Percentiles rank a stretch among this genome's conserved stretches.
Conservation (phyloP, 352 stramenopile genomes). For the Phytophthora palmivora region DNA sequence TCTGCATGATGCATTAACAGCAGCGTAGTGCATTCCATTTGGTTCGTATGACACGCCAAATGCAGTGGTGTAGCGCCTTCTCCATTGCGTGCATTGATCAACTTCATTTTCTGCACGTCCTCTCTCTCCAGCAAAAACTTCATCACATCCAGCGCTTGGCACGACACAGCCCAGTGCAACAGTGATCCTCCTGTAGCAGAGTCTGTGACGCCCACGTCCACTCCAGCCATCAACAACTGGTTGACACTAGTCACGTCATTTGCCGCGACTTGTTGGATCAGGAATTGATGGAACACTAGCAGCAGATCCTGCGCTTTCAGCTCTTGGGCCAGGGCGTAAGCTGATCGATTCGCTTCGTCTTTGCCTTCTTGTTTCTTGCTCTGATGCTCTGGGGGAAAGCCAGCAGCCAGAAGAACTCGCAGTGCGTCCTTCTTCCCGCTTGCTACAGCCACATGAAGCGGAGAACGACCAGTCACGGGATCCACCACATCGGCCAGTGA, state of each 20-base stretch:
- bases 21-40: conserved; percentile 61
- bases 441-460: conserved; percentile 78
- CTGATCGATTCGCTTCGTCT: conserved; percentile 41
- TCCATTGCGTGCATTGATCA: conserved; percentile 64
- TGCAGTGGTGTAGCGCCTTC: conserved; percentile 84
- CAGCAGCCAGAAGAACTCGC: conserved; percentile 76
- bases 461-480: conserved; percentile 63
- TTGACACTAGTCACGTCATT: conserved; percentile 64
- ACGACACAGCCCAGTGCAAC: conserved; percentile 83
- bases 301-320: conserved; percentile 67
- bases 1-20: conserved; percentile 59
- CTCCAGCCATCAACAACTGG: conserved; percentile 66
- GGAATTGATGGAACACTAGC: conserved; percentile 87
- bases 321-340: conserved; percentile 73
- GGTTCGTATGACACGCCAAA: conserved; percentile 64
- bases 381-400: conserved; percentile 72
- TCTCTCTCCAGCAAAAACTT: conserved; percentile 49
- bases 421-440: conserved; percentile 81
- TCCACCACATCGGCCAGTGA: conserved; percentile 67
- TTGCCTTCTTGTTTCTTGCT: conserved; percentile 24
- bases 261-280: conserved; percentile 83
- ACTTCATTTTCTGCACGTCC: conserved; percentile 39
- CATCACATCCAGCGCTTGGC: conserved; percentile 66
- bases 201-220: conserved; percentile 64
- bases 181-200: conserved; percentile 65